Base-by-base conservation (phyloP, 2,329 filamentous ascomycete genomes). In the Aspergillus puulaauensis region DNA sequence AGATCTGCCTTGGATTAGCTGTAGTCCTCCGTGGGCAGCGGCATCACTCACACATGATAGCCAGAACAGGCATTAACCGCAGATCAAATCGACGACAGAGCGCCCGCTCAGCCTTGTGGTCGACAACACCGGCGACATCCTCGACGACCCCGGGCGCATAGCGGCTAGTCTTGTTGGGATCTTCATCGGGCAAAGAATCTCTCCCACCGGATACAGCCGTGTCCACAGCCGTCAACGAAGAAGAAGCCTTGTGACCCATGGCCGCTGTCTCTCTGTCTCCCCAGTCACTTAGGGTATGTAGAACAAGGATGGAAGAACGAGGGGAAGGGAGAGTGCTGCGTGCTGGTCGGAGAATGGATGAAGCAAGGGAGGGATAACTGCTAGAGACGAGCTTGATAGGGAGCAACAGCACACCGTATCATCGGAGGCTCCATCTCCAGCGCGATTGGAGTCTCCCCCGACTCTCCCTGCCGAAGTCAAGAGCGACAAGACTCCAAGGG, bases 71-170 rank as follows among this genome's bases (percentile, higher is more conserved):
- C n/a, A 86, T 70, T 47, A 86, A 56, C 7, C 74, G 70, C 53
- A 74, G 53, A 54, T 77, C 75, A 62, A 86, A 82, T 61, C 84
- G 84, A 68, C 80, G 79, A 52, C 82, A 80, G 14, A 86, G 72
- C 23, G 71, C 71, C 37, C 77, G 68, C 61, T 82, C 80, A 6
- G 79, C 79, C 46, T 75, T 73, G 39, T 77, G 73, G 60, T 80
- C 79, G 33, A 80, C 62, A 6, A 74, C 70, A 17, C 65, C 65
- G 11, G 69, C 70, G 45, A 70, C 64, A 58, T 73, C 70, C 43
- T 64, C 61, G 9, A 65, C 31, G 1, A 66, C 60, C 1, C 64
- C 61, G 6, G 64, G 61, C 6, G 56, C 57, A 44, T 58, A 63
- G 11, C 37, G 45, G 15, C 54, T 49, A 14, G 50, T 17, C 15